A percentile compares a stretch with the other conserved stretches of the same genome.
These are phyloP conservation scores for Verticillium klebahnii DNA, from an alignment of 2,329 filamentous ascomycete species.

Conservation along the genomic window DNA sequence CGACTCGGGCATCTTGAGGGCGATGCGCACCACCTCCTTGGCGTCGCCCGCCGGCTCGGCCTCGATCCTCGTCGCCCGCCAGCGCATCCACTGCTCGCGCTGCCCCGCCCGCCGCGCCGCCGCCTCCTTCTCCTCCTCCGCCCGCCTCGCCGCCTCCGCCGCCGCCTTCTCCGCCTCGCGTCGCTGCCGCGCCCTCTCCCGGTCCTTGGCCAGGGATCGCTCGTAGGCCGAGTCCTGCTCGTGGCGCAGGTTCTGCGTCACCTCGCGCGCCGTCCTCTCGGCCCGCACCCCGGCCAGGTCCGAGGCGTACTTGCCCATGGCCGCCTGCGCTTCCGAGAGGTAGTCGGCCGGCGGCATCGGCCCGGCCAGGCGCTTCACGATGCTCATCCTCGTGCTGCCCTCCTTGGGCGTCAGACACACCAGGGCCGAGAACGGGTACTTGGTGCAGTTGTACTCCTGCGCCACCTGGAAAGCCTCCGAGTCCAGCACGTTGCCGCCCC, in stretches of 20 bases:
- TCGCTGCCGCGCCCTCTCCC: constrained; percentile 73
- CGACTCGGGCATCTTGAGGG: constrained; percentile 57
- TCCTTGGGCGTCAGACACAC: constrained; percentile 85
- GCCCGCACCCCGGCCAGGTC: constrained; percentile 72
- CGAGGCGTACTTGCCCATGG: constrained; percentile 70
- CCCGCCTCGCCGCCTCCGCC: constrained; percentile 60
- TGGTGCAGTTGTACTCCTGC: constrained; percentile 80
- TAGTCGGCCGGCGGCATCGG: constrained; percentile 67
- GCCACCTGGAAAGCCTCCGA: constrained; percentile 92
- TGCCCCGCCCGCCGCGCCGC: constrained; percentile 43
- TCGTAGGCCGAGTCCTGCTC: constrained; percentile 95
- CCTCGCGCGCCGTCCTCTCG: constrained; percentile 73
- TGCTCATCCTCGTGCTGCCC: constrained; percentile 83
- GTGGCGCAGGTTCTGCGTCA: constrained; percentile 73
- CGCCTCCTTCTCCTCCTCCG: constrained; percentile 56
- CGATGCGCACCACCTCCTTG: constrained; percentile 69
- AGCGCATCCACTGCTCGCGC: constrained; percentile 68
- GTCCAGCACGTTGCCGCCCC: constrained; percentile 90
- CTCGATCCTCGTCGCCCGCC: constrained; percentile 66
- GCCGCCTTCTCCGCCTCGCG: constrained; percentile 72
- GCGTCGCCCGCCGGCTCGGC: constrained; percentile 60
- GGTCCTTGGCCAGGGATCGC: constrained; percentile 79
- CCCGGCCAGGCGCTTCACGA: constrained; percentile 74
- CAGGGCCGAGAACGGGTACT: constrained; percentile 84
- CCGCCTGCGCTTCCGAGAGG: constrained; percentile 66